Conservation (phyloP, 2,329 filamentous ascomycete species). For the Diaporthe ilicicola region DNA sequence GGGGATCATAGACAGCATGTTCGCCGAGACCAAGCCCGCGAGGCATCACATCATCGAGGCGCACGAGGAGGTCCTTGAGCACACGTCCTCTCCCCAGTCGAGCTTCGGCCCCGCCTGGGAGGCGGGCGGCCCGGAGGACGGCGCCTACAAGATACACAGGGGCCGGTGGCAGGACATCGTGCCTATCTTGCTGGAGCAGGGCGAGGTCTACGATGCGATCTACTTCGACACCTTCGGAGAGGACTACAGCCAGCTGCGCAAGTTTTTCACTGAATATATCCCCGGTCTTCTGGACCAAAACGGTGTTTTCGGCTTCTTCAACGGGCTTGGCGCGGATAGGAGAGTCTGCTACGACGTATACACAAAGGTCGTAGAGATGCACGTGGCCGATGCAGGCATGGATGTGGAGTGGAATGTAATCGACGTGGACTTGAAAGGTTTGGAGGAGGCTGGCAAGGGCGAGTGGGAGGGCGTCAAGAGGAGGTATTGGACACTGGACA, state of each 20-base stretch:
- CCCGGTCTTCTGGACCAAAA: slow-evolving; percentile 77
- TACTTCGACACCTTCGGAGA: slow-evolving; percentile 99
- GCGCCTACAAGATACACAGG: slow-evolving; percentile 76
- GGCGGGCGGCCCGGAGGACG: slow-evolving; percentile 62
- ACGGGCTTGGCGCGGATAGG: slow-evolving; percentile 90
- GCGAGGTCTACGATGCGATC: slow-evolving; percentile 82
- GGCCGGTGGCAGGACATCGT: slow-evolving; percentile 86
- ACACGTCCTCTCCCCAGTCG: slow-evolving; percentile 60
- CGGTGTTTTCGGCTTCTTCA: slow-evolving; percentile 87
- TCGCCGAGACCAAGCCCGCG: slow-evolving; percentile 72
- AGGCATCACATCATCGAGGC: slow-evolving; percentile 88
- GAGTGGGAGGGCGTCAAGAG: slow-evolving; percentile 91
- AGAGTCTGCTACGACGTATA: slow-evolving; percentile 97
- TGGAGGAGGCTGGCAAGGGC: slow-evolving; percentile 72
- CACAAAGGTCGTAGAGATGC: slow-evolving; percentile 89
- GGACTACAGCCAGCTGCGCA: slow-evolving; percentile 83
- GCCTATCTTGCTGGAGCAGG: slow-evolving; percentile 71
- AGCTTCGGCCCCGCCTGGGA: slow-evolving; percentile 67
- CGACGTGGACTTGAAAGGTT: slow-evolving; percentile 70
- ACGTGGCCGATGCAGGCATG: slow-evolving; percentile 86
- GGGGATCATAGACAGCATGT: slow-evolving; percentile 85
- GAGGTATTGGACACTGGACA: slow-evolving; percentile 88
- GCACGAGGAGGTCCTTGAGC: slow-evolving; percentile 77
- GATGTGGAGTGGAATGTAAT: slow-evolving; percentile 89
- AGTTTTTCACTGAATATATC: slow-evolving; percentile 89